Evolutionary conservation across 805 yeast species (phyloP), one percentile per base, ranked within the genome.

Genomic region (Kurtzmaniella cleridarum): DNA sequence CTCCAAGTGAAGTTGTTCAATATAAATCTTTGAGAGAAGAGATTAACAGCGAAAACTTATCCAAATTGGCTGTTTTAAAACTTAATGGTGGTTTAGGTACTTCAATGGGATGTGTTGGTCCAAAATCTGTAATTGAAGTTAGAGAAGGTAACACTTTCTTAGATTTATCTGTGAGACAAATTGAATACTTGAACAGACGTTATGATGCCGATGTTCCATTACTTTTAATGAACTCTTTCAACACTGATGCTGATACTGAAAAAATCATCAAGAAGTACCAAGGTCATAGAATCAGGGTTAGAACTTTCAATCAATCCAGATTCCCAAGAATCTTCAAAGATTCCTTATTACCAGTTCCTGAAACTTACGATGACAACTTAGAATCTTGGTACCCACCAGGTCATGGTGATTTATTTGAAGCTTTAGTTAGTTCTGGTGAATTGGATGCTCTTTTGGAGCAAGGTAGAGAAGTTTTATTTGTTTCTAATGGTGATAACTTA

Each of bases 341-440:
- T 64, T 87, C 97, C n/a, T 69, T 89, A 53, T 76, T 93, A 60
- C 98, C 98, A 20, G 96, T 91, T 35, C 97, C 98, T 43, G 78
- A 84, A 48, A 58, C 76, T 27, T 75, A 62, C 47, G 81, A 82
- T 44, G 95, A 88, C 55, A 73, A 74, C 32, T 74, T 85, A 51
- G 91, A 87, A 54, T 73, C 85, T 41, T 93, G 98, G 98, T 93
- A 93, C 62, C 98, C 98, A 36, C 98, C 98, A n/a, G 98, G 98
- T 39, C 98, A 93, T 65, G 98, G 98, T 68, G 98, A 93, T 68
- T 71, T 93, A 62, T 93, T 90, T 51, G 98, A 93, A 70, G 73
- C 93, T 16, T 73, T 93, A 57, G 81, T 84, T 43, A 79, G 86
- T 41, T 82, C 95, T 10, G 98, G 98, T 44, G 93, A 91, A 59